phyloP scores from a whole-genome alignment of 2,329 filamentous ascomycete species.

The Fusarium sp. region DNA sequence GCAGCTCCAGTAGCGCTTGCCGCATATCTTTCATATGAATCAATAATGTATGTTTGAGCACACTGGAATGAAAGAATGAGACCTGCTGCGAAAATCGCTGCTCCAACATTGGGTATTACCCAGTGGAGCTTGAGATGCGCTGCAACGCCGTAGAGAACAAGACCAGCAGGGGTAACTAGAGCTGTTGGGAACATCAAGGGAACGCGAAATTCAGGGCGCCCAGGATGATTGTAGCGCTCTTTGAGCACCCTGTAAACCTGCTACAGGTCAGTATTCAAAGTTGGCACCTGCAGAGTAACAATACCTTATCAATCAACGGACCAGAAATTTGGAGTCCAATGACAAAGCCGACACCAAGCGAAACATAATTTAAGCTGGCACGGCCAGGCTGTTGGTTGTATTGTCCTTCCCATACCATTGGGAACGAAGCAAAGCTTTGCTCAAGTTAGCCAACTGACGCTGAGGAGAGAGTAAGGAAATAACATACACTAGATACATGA shows the following conservation, averaged over 20 bases:
- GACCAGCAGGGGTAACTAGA: slow-evolving; percentile 58
- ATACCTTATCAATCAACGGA: slow-evolving; percentile 50
- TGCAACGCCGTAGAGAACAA: slow-evolving; percentile 49
- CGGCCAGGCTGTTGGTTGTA: slow-evolving; percentile 60
- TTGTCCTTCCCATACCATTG: slow-evolving; percentile 58
- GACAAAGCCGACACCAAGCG: slow-evolving; percentile 63
- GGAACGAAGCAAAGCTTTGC: slow-evolving; percentile 61
- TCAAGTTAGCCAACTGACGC: neutral
- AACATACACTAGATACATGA: slow-evolving; percentile 62
- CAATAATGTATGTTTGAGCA: slow-evolving; percentile 68
- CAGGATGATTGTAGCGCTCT: slow-evolving; percentile 18
- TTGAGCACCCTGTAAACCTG: slow-evolving; percentile 47
- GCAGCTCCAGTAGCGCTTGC: slow-evolving; percentile 39
- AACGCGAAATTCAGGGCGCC: slow-evolving; percentile 49
- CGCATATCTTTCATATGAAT: slow-evolving; percentile 57
- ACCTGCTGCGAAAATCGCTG: slow-evolving; percentile 58
- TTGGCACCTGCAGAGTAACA: rapidly evolving
- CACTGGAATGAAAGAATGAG: slow-evolving; percentile 68
- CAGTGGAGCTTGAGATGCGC: neutral
- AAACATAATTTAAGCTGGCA: slow-evolving; percentile 64
- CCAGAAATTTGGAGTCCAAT: slow-evolving; percentile 66
- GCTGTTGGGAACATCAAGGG: slow-evolving; percentile 52
- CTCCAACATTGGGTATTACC: slow-evolving; percentile 62
- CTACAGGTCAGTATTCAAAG: neutral
- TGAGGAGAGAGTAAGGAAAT: rapidly evolving